phyloP scores from a whole-genome alignment of 805 yeast genomes.

The Starmerella floricola region DNA sequence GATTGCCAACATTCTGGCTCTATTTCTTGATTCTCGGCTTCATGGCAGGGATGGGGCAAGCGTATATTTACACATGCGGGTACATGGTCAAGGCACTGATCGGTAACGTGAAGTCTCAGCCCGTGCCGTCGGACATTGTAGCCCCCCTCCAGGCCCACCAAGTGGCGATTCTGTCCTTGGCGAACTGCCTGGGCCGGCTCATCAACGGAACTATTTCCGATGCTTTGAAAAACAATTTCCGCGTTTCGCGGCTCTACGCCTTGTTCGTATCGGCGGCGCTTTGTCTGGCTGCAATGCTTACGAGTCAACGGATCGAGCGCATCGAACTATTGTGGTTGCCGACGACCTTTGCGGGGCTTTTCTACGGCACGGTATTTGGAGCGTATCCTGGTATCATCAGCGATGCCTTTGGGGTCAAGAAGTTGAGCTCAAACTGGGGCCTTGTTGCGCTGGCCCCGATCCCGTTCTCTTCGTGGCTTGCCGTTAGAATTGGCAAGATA shows the following conservation, averaged over 20 bases:
- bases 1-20: conserved; percentile 36
- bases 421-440: conserved; percentile 67
- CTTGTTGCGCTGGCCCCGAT: conserved; percentile 55
- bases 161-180: conserved; percentile 57
- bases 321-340: conserved; percentile 34
- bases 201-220: conserved; percentile 56
- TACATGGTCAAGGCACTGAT: conserved; percentile 46
- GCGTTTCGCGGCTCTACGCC: conserved; percentile 38
- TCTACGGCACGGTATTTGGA: conserved; percentile 64
- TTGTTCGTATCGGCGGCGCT: conserved; percentile 42
- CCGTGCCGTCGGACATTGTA: conserved; percentile 3
- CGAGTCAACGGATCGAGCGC: conserved; percentile 18
- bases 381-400: conserved; percentile 65
- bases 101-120: conserved; percentile 2
- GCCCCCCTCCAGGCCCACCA: conserved; percentile 48
- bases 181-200: conserved; percentile 56
- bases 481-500: conserved; percentile 48
- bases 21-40: conserved; percentile 42
- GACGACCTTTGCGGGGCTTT: conserved; percentile 51
- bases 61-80: conserved; percentile 66
- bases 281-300: conserved; percentile 39
- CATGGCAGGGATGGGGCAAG: conserved; percentile 56
- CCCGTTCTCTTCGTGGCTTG: conserved; percentile 46
- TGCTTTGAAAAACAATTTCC: conserved; percentile 36
- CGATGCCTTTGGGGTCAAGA: conserved; percentile 56